Percentiles rank a stretch among this genome's conserved stretches.
Evolutionary conservation across 164 flowering plant species (phyloP).

Genomic region (Hamamelis virginiana): DNA sequence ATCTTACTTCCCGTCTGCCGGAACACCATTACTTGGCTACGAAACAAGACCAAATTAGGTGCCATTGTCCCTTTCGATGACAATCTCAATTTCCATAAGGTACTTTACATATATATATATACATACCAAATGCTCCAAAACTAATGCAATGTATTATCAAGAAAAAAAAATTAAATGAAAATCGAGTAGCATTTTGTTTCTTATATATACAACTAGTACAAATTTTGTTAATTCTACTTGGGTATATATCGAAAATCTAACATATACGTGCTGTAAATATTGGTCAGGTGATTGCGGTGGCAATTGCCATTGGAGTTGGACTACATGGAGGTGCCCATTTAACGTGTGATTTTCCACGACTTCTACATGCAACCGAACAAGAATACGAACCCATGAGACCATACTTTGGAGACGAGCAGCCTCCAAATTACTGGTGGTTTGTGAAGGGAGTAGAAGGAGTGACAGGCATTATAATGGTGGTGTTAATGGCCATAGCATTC

Average conservation of each 20-base stretch:
- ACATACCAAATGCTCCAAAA: no score
- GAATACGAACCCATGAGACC: constrained; percentile 53
- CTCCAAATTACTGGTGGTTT: constrained; percentile 41
- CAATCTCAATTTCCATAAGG: constrained; percentile 73
- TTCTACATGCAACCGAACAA: constrained; percentile 42
- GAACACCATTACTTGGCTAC: constrained; percentile 75
- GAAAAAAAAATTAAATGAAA: no score
- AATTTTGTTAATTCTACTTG: no score
- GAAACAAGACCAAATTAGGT: constrained; percentile 68
- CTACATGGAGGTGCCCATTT: constrained; percentile 39
- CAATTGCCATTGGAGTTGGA: constrained; percentile 29
- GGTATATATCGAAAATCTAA: no score
- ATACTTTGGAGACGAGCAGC: constrained; percentile 50
- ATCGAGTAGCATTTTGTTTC: no score
- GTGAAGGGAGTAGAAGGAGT: constrained; percentile 38
- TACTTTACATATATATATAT: no score
- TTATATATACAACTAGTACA: no score
- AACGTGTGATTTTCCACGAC: constrained; percentile 44
- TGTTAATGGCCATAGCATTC: constrained; percentile 47
- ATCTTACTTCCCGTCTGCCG: constrained; percentile 69
- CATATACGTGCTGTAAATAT: neutral
- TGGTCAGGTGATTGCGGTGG: constrained; percentile 34
- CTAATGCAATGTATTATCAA: no score
- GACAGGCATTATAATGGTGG: constrained; percentile 39
- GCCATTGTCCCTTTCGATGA: constrained; percentile 63